phyloP scores from a whole-genome alignment of 495 filamentous ascomycete genomes.

The Xylaria sp. region DNA sequence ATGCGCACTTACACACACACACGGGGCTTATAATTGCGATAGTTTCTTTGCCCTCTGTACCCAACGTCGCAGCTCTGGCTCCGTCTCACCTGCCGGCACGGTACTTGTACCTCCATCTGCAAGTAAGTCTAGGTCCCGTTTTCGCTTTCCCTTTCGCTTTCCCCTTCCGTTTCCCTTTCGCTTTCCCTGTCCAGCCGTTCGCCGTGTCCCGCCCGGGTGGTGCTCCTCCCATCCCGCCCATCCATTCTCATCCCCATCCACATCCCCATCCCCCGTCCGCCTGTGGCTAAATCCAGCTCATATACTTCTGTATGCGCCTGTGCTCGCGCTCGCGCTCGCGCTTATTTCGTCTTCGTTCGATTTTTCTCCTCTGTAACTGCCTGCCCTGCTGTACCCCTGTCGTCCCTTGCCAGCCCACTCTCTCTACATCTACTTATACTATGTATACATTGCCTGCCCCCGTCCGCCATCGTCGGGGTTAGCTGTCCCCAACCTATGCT shows the following conservation, averaged over 20 bases:
- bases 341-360: conserved; percentile 8
- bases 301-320: conserved; percentile 4
- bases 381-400: neutral
- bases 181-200: conserved; percentile 4
- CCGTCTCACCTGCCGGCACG: conserved; percentile 24
- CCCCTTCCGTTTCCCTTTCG: neutral
- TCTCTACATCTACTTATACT: neutral
- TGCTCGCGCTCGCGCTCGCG: conserved; percentile 23
- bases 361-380: neutral
- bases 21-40: too few relatives aligned
- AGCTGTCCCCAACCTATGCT: conserved; percentile 18
- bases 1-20: too few relatives aligned
- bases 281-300: conserved; percentile 20
- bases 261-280: neutral
- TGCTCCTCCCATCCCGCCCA: conserved; percentile 17
- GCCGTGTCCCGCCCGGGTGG: conserved; percentile 3
- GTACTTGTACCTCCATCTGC: conserved; percentile 20
- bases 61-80: too few relatives aligned
- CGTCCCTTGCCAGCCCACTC: conserved; percentile 9
- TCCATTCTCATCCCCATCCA: neutral
- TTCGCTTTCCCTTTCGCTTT: neutral
- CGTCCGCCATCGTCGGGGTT: neutral
- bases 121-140: too few relatives aligned
- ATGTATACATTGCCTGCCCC: conserved; percentile 5
- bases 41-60: neutral